These are phyloP conservation scores for Fusarium anguioides DNA, from an alignment of 2,329 filamentous ascomycete genomes.

Conservation along the genomic window DNA sequence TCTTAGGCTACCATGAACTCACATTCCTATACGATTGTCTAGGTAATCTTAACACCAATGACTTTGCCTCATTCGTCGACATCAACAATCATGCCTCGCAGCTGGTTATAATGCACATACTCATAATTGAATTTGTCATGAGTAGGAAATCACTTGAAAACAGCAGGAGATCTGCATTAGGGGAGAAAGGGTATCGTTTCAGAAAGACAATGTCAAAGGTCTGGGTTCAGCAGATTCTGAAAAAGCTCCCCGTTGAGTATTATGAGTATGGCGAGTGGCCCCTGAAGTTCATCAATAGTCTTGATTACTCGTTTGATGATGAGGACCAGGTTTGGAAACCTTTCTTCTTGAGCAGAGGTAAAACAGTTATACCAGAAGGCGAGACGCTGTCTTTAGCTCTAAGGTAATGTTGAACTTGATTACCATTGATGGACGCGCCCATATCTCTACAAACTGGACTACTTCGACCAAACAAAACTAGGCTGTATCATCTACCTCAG, in stretches of 20 bases:
- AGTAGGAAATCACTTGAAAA: constrained; percentile 34
- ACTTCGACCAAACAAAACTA: not conserved
- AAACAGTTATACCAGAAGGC: constrained; percentile 7
- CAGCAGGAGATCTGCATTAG: not conserved
- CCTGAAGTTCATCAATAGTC: constrained; percentile 36
- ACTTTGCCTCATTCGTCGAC: constrained; percentile 50
- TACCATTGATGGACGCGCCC: not conserved
- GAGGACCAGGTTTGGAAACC: constrained; percentile 41
- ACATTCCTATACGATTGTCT: constrained; percentile 47
- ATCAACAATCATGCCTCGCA: constrained; percentile 48
- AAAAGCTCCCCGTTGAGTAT: constrained; percentile 48
- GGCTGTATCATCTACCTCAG: too few relatives aligned
- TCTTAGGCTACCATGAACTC: constrained; percentile 42
- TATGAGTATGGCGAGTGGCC: constrained; percentile 50
- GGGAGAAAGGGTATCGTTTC: constrained; percentile 32
- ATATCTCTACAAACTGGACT: not conserved
- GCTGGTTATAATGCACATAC: constrained; percentile 53
- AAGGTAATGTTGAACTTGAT: not conserved
- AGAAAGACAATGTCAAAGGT: constrained; percentile 48
- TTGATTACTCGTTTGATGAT: constrained; percentile 39
- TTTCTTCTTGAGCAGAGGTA: constrained; percentile 32
- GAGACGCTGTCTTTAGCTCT: not conserved
- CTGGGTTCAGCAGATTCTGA: constrained; percentile 54
- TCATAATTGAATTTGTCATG: constrained; percentile 49
- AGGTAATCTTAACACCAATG: constrained; percentile 42